These are phyloP conservation scores for Malassezia slooffiae DNA, from an alignment of 1,284 basidiomycete species.

Conservation along the genomic window DNA sequence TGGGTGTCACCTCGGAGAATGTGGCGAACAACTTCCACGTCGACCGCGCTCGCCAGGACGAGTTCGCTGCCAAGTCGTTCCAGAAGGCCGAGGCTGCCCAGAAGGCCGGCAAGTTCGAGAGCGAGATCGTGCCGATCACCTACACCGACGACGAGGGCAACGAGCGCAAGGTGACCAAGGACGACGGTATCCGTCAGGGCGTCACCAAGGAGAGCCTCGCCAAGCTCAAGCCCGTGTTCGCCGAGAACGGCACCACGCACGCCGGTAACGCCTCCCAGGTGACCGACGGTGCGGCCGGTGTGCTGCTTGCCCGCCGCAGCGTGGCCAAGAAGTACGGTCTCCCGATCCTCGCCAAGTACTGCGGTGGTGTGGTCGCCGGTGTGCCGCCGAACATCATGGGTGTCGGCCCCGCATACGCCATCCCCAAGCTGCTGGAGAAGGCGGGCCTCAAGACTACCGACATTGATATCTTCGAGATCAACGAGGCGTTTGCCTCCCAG, in stretches of 20 bases:
- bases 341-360: constrained; percentile 84
- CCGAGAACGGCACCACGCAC: constrained; percentile 77
- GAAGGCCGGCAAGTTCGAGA: constrained; percentile 77
- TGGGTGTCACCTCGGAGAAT: constrained; percentile 96
- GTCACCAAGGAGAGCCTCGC: constrained; percentile 73
- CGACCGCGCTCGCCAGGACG: constrained; percentile 65
- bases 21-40: constrained; percentile 70
- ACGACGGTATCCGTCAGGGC: constrained; percentile 76
- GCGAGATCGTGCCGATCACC: constrained; percentile 76
- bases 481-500: constrained; percentile 49
- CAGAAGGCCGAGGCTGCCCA: constrained; percentile 76
- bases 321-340: constrained; percentile 78
- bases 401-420: constrained; percentile 45
- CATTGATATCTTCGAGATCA: constrained; percentile 44
- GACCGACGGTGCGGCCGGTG: constrained; percentile 93
- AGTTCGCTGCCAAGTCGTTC: constrained; percentile 70
- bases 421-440: constrained; percentile 38
- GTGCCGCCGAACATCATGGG: constrained; percentile 47
- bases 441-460: constrained; percentile 34
- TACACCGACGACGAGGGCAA: constrained; percentile 68
- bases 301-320: constrained; percentile 73
- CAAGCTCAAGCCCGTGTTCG: constrained; percentile 90
- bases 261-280: constrained; percentile 87
- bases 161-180: constrained; percentile 67
- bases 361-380: constrained; percentile 63